phyloP scores from a whole-genome alignment of 441 rosid genomes.

The Mallotus japonicus region DNA sequence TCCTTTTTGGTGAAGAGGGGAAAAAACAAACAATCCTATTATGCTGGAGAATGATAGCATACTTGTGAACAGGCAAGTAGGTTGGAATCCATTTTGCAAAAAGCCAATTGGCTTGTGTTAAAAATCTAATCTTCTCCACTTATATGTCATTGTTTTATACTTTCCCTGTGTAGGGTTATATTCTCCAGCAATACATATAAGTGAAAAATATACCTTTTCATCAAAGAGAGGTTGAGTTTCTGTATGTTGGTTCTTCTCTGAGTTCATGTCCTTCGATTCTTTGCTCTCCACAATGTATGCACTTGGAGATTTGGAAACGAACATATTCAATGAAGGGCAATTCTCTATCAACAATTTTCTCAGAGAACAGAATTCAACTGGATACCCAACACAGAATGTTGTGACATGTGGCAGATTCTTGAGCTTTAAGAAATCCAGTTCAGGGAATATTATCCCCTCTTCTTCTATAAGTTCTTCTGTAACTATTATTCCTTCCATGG shows the following conservation, averaged over 20 bases:
- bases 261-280: neutral
- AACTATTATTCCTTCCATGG: neutral
- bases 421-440: neutral
- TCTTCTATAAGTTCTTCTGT: neutral
- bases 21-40: too few relatives aligned
- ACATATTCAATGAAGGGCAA: constrained; percentile 4
- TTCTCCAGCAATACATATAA: too few relatives aligned
- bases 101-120: too few relatives aligned
- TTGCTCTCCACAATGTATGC: too few relatives aligned
- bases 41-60: too few relatives aligned
- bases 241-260: neutral
- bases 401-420: constrained; percentile 6
- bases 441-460: neutral
- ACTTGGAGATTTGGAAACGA: neutral
- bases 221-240: constrained; percentile 13
- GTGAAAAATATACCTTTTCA: constrained; percentile 11
- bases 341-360: neutral
- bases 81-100: too few relatives aligned
- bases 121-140: too few relatives aligned
- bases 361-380: constrained; percentile 11
- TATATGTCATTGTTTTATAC: too few relatives aligned
- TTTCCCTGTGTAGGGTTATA: too few relatives aligned
- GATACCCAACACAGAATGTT: constrained; percentile 9
- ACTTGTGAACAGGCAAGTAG: too few relatives aligned
- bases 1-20: too few relatives aligned